Evolutionary conservation across 805 yeast genomes (phyloP).

Genomic region (Wickerhamomyces canadensis): DNA sequence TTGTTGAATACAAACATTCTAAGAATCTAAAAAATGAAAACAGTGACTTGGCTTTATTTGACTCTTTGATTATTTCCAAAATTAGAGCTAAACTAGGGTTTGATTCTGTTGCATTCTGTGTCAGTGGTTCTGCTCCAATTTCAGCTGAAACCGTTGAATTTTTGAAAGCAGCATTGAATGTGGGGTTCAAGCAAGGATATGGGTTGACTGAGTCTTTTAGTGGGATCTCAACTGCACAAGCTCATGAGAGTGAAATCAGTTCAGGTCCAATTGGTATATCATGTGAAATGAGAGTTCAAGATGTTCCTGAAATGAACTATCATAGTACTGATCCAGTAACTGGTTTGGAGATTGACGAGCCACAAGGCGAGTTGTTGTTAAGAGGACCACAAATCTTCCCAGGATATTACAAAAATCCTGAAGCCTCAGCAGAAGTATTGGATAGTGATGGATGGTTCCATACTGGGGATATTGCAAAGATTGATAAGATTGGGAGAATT

Average conservation of each 20-base stretch:
- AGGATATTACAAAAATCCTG: conserved; percentile 42
- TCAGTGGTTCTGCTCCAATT: conserved; percentile 57
- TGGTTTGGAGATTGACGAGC: conserved; percentile 20
- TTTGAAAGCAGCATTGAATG: conserved; percentile 43
- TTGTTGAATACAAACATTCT: conserved; percentile 5
- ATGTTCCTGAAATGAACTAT: conserved; percentile 41
- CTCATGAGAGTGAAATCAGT: conserved; percentile 29
- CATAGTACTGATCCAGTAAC: conserved; percentile 18
- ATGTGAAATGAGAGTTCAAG: conserved; percentile 43
- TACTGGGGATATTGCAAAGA: conserved; percentile 53
- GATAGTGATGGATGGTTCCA: conserved; percentile 47
- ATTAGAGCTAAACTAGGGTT: conserved; percentile 31
- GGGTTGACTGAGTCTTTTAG: conserved; percentile 52
- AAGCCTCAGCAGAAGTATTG: conserved; percentile 41
- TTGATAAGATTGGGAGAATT: conserved; percentile 39
- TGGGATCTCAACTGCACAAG: conserved; percentile 32
- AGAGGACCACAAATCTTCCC: conserved; percentile 51
- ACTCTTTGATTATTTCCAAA: conserved; percentile 26
- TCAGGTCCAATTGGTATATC: conserved; percentile 38
- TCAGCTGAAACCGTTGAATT: conserved; percentile 48
- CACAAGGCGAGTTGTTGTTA: conserved; percentile 45
- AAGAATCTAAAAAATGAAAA: conserved; percentile 6
- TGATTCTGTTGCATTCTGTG: conserved; percentile 26
- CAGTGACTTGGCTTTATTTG: conserved; percentile 23
- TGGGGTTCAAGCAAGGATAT: conserved; percentile 43